Evolutionary conservation across 1,284 basidiomycete genomes (phyloP).

Genomic region (Prillingera fragicola): DNA sequence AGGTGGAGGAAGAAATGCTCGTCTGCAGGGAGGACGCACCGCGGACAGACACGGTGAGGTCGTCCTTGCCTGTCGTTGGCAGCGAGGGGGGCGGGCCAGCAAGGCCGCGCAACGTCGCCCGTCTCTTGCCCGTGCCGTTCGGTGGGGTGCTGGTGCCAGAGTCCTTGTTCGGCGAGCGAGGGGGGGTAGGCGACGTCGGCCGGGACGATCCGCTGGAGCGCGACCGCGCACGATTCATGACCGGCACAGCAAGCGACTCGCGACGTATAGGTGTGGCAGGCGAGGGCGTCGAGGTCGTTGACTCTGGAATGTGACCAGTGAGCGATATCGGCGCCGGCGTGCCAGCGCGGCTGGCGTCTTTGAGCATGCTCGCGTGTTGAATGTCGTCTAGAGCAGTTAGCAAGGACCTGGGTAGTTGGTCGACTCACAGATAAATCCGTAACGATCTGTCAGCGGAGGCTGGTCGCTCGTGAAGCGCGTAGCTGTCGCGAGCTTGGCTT

Average conservation of each 20-base stretch:
- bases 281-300: too few relatives aligned
- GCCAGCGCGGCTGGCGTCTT: slow-evolving; percentile 54
- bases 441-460: slow-evolving; percentile 75
- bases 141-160: slow-evolving; percentile 2
- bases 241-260: too few relatives aligned
- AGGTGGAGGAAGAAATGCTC: slow-evolving; percentile 4
- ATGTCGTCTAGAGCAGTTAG: slow-evolving; percentile 63
- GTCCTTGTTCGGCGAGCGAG: neutral
- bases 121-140: neutral
- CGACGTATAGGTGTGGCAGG: too few relatives aligned
- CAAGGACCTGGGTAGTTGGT: neutral
- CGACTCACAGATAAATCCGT: slow-evolving; percentile 85
- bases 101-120: neutral
- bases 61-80: slow-evolving; percentile 41
- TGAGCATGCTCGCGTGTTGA: slow-evolving; percentile 71
- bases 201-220: neutral
- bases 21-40: slow-evolving; percentile 29
- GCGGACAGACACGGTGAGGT: slow-evolving; percentile 40
- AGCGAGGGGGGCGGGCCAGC: slow-evolving; percentile 37
- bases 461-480: slow-evolving; percentile 57
- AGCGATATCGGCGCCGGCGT: slow-evolving; percentile 40
- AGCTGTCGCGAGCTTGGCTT: slow-evolving; percentile 40
- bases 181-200: neutral
- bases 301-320: slow-evolving; percentile 28
- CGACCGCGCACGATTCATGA: too few relatives aligned